These are phyloP conservation scores for Gossypium laxum DNA, from an alignment of 441 rosid species.

Conservation along the genomic window DNA sequence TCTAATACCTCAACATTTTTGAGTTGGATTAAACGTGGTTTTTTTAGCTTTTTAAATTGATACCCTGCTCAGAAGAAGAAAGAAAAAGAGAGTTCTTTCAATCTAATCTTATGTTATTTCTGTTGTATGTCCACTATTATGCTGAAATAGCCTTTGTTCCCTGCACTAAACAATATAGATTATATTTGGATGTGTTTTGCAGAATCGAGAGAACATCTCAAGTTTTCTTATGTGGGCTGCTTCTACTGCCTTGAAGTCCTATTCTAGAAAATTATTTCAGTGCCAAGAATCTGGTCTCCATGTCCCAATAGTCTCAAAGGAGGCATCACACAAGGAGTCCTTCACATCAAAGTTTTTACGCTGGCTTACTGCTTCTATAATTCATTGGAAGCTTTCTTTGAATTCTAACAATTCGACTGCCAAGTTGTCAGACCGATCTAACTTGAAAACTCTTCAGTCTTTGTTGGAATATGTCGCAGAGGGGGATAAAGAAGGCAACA, in stretches of 20 bases:
- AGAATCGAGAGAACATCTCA: conserved; percentile 58
- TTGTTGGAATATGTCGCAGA: conserved; percentile 35
- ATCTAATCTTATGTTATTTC: background rate
- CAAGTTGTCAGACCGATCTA: conserved; percentile 23
- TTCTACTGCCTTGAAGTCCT: conserved; percentile 55
- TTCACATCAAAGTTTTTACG: conserved; percentile 60
- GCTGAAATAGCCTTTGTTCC: background rate
- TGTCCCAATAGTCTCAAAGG: conserved; percentile 22
- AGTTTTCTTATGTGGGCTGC: conserved; percentile 68
- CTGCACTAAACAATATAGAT: conserved; percentile 6
- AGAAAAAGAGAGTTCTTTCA: background rate
- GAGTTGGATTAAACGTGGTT: background rate
- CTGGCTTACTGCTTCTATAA: conserved; percentile 71
- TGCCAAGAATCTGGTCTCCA: conserved; percentile 21
- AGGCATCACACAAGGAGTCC: conserved; percentile 40
- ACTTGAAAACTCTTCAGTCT: conserved; percentile 30
- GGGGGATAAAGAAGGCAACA: conserved; percentile 21
- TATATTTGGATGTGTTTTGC: conserved; percentile 25
- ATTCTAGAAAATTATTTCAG: conserved; percentile 22
- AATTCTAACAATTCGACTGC: conserved; percentile 23
- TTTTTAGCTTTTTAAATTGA: background rate
- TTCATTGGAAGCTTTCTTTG: conserved; percentile 47
- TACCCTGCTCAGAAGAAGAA: background rate
- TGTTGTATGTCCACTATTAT: background rate
- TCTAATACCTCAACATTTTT: background rate